Conservation (phyloP, 2,329 filamentous ascomycete genomes). For the Thelonectria olida region DNA sequence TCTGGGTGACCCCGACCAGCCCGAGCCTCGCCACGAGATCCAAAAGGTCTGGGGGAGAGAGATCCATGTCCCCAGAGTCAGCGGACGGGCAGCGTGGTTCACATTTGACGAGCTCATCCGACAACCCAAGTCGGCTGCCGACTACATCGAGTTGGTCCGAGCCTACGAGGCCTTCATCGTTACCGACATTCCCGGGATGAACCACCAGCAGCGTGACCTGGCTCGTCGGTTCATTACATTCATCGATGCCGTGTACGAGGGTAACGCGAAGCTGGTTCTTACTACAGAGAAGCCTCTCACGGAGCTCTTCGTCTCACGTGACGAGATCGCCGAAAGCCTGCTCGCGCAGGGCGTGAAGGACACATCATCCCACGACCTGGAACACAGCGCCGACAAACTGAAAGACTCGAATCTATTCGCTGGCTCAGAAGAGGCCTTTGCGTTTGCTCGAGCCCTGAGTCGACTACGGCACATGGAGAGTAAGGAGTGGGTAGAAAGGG, state of each 20-base stretch:
- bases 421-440: conserved; percentile 95
- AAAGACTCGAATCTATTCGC: conserved; percentile 89
- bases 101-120: conserved; percentile 93
- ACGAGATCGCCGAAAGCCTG: conserved; percentile 70
- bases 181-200: conserved; percentile 93
- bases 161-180: conserved; percentile 94
- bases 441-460: conserved; percentile 88
- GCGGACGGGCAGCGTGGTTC: conserved; percentile 88
- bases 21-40: conserved; percentile 76
- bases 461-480: conserved; percentile 92
- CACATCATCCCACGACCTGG: conserved; percentile 87
- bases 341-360: conserved; percentile 62
- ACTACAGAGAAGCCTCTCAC: conserved; percentile 87
- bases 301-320: conserved; percentile 83
- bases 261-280: conserved; percentile 91
- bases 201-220: conserved; percentile 82
- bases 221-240: conserved; percentile 97
- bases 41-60: conserved; percentile 94
- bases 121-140: conserved; percentile 87
- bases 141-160: conserved; percentile 91
- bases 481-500: conserved; percentile 92
- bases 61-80: conserved; percentile 86
- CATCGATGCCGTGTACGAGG: conserved; percentile 94
- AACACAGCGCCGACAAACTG: conserved; percentile 83
- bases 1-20: conserved; percentile 83